Base-by-base conservation (phyloP, 495 filamentous ascomycete species). In the Bathelium albidoporum region DNA sequence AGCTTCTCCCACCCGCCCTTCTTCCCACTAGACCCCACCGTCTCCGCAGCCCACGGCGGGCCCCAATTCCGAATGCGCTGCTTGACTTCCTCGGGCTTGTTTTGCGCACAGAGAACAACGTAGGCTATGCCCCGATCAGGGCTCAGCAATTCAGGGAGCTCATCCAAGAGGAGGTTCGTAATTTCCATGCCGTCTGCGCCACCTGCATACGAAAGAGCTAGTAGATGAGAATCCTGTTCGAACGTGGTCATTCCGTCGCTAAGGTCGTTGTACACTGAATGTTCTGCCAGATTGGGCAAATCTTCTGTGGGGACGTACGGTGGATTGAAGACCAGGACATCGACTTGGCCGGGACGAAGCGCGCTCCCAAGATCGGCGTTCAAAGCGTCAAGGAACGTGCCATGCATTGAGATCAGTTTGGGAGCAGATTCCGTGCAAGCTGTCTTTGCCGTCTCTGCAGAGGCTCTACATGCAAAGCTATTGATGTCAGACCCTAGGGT, bases 321-420 rank as follows among this genome's bases (percentile, higher is more conserved):
- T 36, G 94, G 94, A 71, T 98, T 98, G 80, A 97, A 97, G 34
- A 98, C 81, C 32, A 97, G 77, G 26, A 98, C 81, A 71, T 97
- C 94, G 0, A 95, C 83, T 39, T 71, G 70, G 2, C 79, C 74
- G 0, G 74, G 66, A 1, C 81, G 77, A 5, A 96, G 62, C 1
- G 86, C 74, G 14, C 79, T 71, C 10, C 77, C 74, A 0, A 98
- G 79, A 68, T 96, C 87, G 3, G 81, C 85, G 20, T 81, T 83
- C 11, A 89, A 52, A 20, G 85, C 79, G 24, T 82, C 83, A 1
- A 91, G 77, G 66, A 86, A 86, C 10, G 70, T 58, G 12, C 71
- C 65, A 31, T 64, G 39, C 1, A 18, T 16, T 9, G 9, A 1
- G 1, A 44, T 26, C 1, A 20, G 16, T 24, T 3, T 12, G 10